phyloP scores from a whole-genome alignment of 2,329 filamentous ascomycete genomes.

The Waltergamsia citrina region DNA sequence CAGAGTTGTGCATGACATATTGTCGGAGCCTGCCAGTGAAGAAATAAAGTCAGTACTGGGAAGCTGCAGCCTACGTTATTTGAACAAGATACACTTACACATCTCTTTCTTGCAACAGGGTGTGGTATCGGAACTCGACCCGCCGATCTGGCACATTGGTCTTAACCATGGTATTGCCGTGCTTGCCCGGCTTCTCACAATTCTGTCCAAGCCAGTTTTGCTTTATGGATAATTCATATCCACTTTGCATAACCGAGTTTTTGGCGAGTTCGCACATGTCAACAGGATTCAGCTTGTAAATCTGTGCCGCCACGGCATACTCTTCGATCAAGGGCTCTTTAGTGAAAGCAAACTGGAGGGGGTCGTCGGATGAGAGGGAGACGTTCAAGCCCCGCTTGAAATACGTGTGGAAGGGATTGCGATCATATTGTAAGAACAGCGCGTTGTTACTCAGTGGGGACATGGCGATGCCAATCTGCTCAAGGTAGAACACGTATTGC shows the following conservation, averaged over 20 bases:
- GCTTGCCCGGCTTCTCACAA: slow-evolving; percentile 68
- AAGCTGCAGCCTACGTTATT: too few relatives aligned
- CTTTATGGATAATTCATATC: slow-evolving; percentile 84
- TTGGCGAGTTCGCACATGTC: slow-evolving; percentile 99
- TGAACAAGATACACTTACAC: slow-evolving; percentile 60
- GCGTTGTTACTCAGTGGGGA: slow-evolving; percentile 98
- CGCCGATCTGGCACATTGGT: slow-evolving; percentile 93
- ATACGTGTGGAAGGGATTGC: slow-evolving; percentile 93
- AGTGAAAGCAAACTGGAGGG: slow-evolving; percentile 94
- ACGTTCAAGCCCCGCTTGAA: slow-evolving; percentile 94
- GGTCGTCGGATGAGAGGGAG: slow-evolving; percentile 92
- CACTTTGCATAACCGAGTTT: slow-evolving; percentile 90
- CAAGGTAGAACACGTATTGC: slow-evolving; percentile 95
- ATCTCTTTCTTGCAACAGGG: slow-evolving; percentile 69
- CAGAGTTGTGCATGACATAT: slow-evolving; percentile 26
- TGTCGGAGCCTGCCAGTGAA: slow-evolving; percentile 29
- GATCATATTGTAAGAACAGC: slow-evolving; percentile 89
- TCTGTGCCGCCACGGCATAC: slow-evolving; percentile 95
- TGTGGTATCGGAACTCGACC: slow-evolving; percentile 83
- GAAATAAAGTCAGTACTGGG: too few relatives aligned
- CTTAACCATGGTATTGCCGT: slow-evolving; percentile 87
- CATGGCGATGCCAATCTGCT: slow-evolving; percentile 98
- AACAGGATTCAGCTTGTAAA: slow-evolving; percentile 92
- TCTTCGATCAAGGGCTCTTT: slow-evolving; percentile 98
- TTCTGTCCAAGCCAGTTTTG: slow-evolving; percentile 80